These are phyloP conservation scores for Apostasia shenzhenica DNA, from an alignment of 106 monocot species.

Conservation along the genomic window DNA sequence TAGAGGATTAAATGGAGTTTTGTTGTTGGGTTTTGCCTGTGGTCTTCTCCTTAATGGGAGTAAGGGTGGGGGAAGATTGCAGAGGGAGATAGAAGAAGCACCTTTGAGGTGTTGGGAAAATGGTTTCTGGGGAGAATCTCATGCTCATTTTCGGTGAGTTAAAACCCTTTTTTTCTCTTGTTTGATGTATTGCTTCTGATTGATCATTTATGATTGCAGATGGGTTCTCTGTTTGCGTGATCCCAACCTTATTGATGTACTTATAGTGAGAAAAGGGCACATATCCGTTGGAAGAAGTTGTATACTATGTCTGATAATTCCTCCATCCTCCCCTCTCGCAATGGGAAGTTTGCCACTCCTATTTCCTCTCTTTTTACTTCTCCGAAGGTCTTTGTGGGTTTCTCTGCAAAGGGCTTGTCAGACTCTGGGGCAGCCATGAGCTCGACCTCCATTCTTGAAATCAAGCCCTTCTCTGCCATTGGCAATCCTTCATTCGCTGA, in stretches of 20 bases:
- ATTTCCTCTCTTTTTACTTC: constrained; percentile 6
- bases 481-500: constrained; percentile 31
- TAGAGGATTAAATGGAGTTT: too few species aligned
- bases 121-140: too few species aligned
- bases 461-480: constrained; percentile 35
- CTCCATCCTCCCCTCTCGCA: constrained; percentile 5
- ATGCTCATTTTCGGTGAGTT: too few species aligned
- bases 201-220: background rate
- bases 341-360: background rate
- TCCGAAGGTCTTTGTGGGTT: constrained; percentile 12
- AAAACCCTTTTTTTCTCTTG: background rate
- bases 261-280: too few species aligned
- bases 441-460: constrained; percentile 80
- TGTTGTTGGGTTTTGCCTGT: too few species aligned
- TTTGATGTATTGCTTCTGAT: background rate
- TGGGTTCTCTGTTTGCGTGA: too few species aligned
- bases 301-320: constrained; percentile 1
- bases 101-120: background rate
- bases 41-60: too few species aligned
- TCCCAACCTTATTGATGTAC: too few species aligned
- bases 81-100: too few species aligned
- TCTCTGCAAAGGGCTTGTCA: background rate
- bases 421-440: constrained; percentile 50
- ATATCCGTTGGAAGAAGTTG: too few species aligned
- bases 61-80: too few species aligned